Evolutionary conservation across 495 filamentous ascomycete genomes (phyloP).

Genomic region (Penicillium coffeae): DNA sequence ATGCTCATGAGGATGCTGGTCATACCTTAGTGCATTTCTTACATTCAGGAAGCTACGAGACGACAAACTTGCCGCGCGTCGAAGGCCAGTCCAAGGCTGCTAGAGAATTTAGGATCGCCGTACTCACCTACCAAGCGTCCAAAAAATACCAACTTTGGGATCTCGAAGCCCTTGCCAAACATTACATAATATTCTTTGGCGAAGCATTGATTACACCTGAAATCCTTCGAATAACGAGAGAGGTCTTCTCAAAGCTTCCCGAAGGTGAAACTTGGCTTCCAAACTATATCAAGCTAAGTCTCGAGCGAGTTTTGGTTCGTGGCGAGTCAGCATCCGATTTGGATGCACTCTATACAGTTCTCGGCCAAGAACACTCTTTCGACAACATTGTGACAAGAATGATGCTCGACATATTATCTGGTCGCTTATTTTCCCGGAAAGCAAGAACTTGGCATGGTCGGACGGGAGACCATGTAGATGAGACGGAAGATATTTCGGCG

Average conservation of each 20-base stretch:
- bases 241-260: constrained; percentile 9
- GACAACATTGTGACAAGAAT: constrained; percentile 2
- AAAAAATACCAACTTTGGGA: constrained; percentile 3
- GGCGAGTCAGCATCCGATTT: neutral
- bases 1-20: constrained; percentile 12
- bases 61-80: neutral
- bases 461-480: neutral
- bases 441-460: neutral
- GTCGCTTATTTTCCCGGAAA: neutral
- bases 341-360: neutral
- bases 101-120: constrained; percentile 10
- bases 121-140: constrained; percentile 12
- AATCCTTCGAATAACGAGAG: constrained; percentile 4
- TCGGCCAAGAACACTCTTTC: constrained; percentile 3
- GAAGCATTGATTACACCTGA: constrained; percentile 1
- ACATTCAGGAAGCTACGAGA: constrained; percentile 17
- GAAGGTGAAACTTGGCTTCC: constrained; percentile 13
- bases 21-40: constrained; percentile 18
- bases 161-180: constrained; percentile 9
- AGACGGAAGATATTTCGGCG: neutral
- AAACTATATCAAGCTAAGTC: neutral
- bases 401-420: neutral
- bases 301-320: neutral
- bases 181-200: constrained; percentile 6
- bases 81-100: neutral